Conservation (phyloP, 257 asterid genomes). For the Nemophila menziesii region DNA sequence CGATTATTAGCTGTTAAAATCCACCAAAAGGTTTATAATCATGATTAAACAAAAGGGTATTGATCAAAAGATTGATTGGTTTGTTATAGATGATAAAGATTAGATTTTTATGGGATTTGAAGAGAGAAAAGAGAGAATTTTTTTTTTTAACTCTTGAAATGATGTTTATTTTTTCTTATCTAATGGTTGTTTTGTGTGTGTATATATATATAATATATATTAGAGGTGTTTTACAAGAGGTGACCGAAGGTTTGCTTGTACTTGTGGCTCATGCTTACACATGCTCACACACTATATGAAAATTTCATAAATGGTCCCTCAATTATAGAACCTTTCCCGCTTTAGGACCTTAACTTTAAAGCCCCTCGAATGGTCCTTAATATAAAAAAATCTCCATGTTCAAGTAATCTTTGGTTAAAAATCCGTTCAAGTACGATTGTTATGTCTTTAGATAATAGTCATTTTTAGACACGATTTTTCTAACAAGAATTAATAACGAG, state of each 20-base stretch:
- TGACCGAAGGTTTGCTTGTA: slow-evolving; percentile 9
- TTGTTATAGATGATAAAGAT: slow-evolving; percentile 14
- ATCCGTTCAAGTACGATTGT: no score
- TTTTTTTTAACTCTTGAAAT: slow-evolving; percentile 16
- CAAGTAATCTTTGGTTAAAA: no score
- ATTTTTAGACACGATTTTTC: no score
- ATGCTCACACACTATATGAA: neutral
- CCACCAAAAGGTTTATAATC: slow-evolving; percentile 12
- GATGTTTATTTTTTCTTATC: slow-evolving; percentile 21
- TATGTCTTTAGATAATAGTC: no score
- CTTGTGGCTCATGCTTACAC: slow-evolving; percentile 4
- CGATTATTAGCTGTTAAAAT: slow-evolving; percentile 18
- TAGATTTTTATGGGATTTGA: slow-evolving; percentile 12
- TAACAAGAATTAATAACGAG: no score
- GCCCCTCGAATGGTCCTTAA: no score
- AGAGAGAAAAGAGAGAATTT: slow-evolving; percentile 15
- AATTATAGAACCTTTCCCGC: no score
- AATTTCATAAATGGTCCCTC: no score
- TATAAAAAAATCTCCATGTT: no score
- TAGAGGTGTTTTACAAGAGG: slow-evolving; percentile 16
- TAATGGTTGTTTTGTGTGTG: slow-evolving; percentile 19
- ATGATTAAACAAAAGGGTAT: slow-evolving; percentile 27
- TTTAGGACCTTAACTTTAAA: no score
- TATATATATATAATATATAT: neutral
- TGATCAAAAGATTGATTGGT: slow-evolving; percentile 10